Evolutionary conservation across 1,284 basidiomycete genomes (phyloP).

Genomic region (Stereum hirsutum): DNA sequence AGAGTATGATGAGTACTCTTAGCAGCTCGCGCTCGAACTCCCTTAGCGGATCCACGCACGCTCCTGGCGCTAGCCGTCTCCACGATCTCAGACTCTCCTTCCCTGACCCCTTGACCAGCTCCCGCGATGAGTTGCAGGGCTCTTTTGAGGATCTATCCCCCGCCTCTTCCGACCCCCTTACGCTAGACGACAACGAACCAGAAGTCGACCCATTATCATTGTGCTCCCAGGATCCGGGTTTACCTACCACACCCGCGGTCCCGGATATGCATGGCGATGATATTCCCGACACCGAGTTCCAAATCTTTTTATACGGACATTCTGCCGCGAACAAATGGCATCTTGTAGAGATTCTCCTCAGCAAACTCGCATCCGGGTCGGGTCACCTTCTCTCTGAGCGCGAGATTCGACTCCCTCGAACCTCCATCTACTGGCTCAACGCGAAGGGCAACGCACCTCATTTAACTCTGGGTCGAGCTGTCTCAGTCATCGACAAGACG

Average conservation of each 20-base stretch:
- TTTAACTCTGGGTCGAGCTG: slow-evolving; percentile 7
- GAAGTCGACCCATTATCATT: background rate
- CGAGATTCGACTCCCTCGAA: slow-evolving; percentile 5
- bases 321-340: slow-evolving; percentile 47
- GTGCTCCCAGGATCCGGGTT: slow-evolving; percentile 28
- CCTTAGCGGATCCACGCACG: slow-evolving; percentile 28
- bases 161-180: slow-evolving; percentile 21
- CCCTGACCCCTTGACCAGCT: slow-evolving; percentile 67
- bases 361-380: slow-evolving; percentile 25
- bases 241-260: slow-evolving; percentile 28
- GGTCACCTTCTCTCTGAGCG: slow-evolving; percentile 14
- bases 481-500: slow-evolving; percentile 38
- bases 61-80: slow-evolving; percentile 45
- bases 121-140: slow-evolving; percentile 43
- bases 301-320: slow-evolving; percentile 53
- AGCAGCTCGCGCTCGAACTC: slow-evolving; percentile 59
- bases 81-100: slow-evolving; percentile 70
- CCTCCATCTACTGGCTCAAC: slow-evolving; percentile 11
- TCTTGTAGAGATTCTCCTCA: slow-evolving; percentile 45
- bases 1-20: slow-evolving; percentile 70
- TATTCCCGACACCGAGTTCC: slow-evolving; percentile 29
- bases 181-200: slow-evolving; percentile 15
- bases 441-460: slow-evolving; percentile 8
- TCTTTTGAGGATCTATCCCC: slow-evolving; percentile 33
- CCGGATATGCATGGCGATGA: slow-evolving; percentile 17